phyloP scores from a whole-genome alignment of 768 basidiomycete species.

The Podaxis pistillaris region DNA sequence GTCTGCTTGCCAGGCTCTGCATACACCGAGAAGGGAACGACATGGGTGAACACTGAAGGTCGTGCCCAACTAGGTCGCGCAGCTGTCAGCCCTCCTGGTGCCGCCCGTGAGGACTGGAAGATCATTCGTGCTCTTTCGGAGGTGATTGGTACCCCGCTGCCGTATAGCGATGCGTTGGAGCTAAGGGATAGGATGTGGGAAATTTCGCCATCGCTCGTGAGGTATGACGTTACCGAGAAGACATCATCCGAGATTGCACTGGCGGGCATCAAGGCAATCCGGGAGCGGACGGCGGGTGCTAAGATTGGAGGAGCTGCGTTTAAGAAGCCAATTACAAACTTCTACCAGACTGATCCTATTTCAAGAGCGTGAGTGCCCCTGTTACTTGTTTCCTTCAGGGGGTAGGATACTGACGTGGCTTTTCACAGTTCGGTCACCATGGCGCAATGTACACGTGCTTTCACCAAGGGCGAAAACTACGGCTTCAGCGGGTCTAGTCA shows the following conservation, averaged over 20 bases:
- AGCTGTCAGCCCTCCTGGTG: constrained; percentile 93
- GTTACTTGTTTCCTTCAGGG: neutral
- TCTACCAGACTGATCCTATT: constrained; percentile 96
- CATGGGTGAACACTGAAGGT: constrained; percentile 98
- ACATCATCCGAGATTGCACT: constrained; percentile 73
- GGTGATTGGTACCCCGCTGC: constrained; percentile 72
- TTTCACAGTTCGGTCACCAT: constrained; percentile 81
- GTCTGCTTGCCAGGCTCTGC: constrained; percentile 91
- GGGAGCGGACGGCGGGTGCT: constrained; percentile 45
- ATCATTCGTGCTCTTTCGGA: constrained; percentile 93
- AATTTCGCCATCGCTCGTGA: constrained; percentile 84
- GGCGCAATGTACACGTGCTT: constrained; percentile 90
- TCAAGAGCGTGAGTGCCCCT: constrained; percentile 76
- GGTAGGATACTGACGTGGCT: neutral
- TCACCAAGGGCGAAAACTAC: constrained; percentile 72
- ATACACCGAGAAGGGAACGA: constrained; percentile 86
- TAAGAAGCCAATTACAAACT: constrained; percentile 83
- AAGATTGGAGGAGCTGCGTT: constrained; percentile 63
- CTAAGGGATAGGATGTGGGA: constrained; percentile 97
- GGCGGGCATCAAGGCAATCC: constrained; percentile 63
- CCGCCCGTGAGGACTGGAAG: constrained; percentile 96
- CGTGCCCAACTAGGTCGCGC: constrained; percentile 86
- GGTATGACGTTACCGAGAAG: constrained; percentile 79
- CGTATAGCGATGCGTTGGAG: constrained; percentile 84
- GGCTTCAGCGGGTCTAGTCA: constrained; percentile 51